phyloP scores from a whole-genome alignment of 2,329 filamentous ascomycete species.

The Cadophora sp. region DNA sequence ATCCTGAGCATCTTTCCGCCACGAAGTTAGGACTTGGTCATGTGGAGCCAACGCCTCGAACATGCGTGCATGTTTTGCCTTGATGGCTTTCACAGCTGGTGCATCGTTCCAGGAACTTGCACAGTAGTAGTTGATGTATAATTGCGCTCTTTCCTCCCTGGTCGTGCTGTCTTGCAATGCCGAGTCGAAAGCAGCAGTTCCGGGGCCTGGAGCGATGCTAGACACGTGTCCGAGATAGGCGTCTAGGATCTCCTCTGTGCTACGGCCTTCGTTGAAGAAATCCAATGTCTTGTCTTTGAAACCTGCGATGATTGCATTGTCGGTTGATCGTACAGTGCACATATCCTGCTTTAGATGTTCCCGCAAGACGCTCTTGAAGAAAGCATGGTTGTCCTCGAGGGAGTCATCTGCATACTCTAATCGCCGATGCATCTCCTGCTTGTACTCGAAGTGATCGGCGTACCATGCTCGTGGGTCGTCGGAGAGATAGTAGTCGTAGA shows the following conservation, averaged over 20 bases:
- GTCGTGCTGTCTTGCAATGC: slow-evolving; percentile 34
- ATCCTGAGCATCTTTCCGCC: slow-evolving; percentile 39
- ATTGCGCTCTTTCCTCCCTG: slow-evolving; percentile 35
- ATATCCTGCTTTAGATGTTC: slow-evolving; percentile 39
- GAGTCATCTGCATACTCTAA: slow-evolving; percentile 35
- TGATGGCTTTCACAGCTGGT: slow-evolving; percentile 39
- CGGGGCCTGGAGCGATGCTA: slow-evolving; percentile 17
- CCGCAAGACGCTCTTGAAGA: slow-evolving; percentile 35
- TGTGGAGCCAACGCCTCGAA: slow-evolving; percentile 39
- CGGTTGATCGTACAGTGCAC: slow-evolving; percentile 23
- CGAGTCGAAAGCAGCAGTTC: slow-evolving; percentile 28
- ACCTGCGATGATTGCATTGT: slow-evolving; percentile 18
- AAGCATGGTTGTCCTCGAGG: slow-evolving; percentile 37
- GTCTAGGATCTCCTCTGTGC: slow-evolving; percentile 31
- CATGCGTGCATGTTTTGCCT: slow-evolving; percentile 41
- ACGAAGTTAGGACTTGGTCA: slow-evolving; percentile 38
- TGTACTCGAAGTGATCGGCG: slow-evolving; percentile 30
- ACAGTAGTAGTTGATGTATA: slow-evolving; percentile 43
- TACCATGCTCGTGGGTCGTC: slow-evolving; percentile 38
- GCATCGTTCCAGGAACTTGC: slow-evolving; percentile 30
- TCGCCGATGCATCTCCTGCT: slow-evolving; percentile 32
- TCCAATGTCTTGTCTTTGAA: slow-evolving; percentile 7
- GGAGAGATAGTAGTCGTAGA: slow-evolving; percentile 40
- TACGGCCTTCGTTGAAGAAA: slow-evolving; percentile 26
- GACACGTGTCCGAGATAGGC: slow-evolving; percentile 26